Base-by-base conservation (phyloP, 2,329 filamentous ascomycete genomes). In the Blastomyces emzantsi region DNA sequence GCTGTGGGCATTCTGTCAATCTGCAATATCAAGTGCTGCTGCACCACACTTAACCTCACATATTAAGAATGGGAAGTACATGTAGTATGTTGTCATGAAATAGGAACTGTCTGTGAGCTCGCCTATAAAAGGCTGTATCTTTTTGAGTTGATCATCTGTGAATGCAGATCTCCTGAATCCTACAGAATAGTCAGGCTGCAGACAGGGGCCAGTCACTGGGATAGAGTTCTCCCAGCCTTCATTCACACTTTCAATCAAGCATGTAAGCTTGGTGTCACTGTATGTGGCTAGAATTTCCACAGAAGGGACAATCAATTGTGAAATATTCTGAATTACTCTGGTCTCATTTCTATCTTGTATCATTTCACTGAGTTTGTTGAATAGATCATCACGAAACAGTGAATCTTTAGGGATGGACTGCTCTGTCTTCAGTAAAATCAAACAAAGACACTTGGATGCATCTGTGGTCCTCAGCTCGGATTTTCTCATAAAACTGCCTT, bases 151-250 rank as follows among this genome's bases (percentile, higher is more conserved):
- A 22, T 70, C 67, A 15, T 70, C 65, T 2, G 71, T 74, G 64
- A 78, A 77, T 61, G 72, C 70, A 1, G 25, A 45, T 1, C 73
- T 70, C 54, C 60, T 70, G 65, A 81, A 81, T 39, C 77, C 77
- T 4, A 80, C 72, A 33, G 75, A 73, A 66, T 78, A 81, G 67
- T 80, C 76, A 1, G 78, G 78, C 67, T 81, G 77, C 11, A 76
- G 79, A 60, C 73, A 73, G 58, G 73, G 66, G 1, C 69, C 69
- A 39, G 66, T 72, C 7, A 81, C 49, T 7, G 77, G 72, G 45
- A 78, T 70, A 6, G 73, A 73, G 65, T 75, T 76, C 62, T 73
- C 74, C 78, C 78, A 81, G 63, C 71, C 70, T 70, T 79, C 72
- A 66, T 80, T 78, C 45, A 77, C 70, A 64, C 74, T 78, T 66